Evolutionary conservation across 352 stramenopile genomes (phyloP).

Genomic region (Pythium phragmitis): DNA sequence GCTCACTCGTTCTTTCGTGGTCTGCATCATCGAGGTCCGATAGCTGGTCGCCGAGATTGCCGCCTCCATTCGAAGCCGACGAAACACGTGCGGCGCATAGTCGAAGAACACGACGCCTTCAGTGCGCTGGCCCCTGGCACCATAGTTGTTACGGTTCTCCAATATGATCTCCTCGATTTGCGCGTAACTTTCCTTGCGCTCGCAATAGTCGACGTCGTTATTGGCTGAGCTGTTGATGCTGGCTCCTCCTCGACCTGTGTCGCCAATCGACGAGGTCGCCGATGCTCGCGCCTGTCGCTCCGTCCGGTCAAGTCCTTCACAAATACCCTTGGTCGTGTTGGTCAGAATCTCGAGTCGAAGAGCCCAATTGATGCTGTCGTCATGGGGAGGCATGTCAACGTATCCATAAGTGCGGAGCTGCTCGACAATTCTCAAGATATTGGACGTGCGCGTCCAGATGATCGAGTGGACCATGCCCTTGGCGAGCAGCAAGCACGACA

Average conservation of each 20-base stretch:
- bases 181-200: constrained; percentile 69
- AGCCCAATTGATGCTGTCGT: constrained; percentile 87
- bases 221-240: constrained; percentile 4
- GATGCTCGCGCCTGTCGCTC: constrained; percentile 56
- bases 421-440: constrained; percentile 74
- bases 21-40: constrained; percentile 64
- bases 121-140: constrained; percentile 34
- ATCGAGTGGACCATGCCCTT: constrained; percentile 82
- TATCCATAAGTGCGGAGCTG: constrained; percentile 61
- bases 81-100: constrained; percentile 79
- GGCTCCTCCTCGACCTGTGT: constrained; percentile 11
- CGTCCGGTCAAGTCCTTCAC: constrained; percentile 61
- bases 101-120: constrained; percentile 79
- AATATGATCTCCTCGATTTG: constrained; percentile 77
- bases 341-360: constrained; percentile 84
- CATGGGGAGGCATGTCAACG: constrained; percentile 57
- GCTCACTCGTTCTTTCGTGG: constrained; percentile 75
- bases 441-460: constrained; percentile 84
- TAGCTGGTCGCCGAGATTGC: constrained; percentile 67
- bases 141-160: constrained; percentile 59
- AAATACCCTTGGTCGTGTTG: constrained; percentile 86
- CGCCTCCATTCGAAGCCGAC: constrained; percentile 57
- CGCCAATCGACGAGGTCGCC: constrained; percentile 30
- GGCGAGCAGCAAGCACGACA: constrained; percentile 65
- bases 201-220: constrained; percentile 41